Evolutionary conservation across 2,329 filamentous ascomycete species (phyloP), one percentile per base, ranked within the genome.

Genomic region (Penicillium decumbens): DNA sequence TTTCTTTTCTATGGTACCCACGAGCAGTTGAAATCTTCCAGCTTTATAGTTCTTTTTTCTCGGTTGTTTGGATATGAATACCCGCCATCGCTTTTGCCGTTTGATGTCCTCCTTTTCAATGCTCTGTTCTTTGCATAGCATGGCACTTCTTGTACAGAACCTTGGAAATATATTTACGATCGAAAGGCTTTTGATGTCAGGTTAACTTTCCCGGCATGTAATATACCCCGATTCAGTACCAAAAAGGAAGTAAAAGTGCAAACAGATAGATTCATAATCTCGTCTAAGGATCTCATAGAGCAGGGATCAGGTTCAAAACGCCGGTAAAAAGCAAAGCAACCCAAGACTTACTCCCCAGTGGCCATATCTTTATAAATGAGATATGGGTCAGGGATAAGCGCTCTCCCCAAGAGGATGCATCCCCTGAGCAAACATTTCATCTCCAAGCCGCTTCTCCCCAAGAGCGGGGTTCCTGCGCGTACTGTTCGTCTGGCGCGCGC

Each of bases 401-500:
- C 30, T 33, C 10, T 29, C 24, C 7, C 18, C 38, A 0, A 13
- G 15, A 37, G 33, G 18, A 12, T 15, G 48, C 49, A 27, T 39
- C 47, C 59, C 58, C 7, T 59, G 50, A 18, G 51, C 40, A 37
- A 56, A 56, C 3, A 63, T 46, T 15, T 69, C 65, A 8, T 70
- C 64, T 32, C 64, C 63, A 24, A 64, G 62, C 18, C 62, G 57
- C 25, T 52, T 49, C 43, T 61, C 53, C 29, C 61, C 56, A 20
- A 53, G 32, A 47, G 57, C 49, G 35, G 63, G 55, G 13, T 58
- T 41, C 48, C 65, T 66, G 40, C 60, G 59, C 3, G 56, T 37
- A 7, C 43, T 45, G 20, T 44, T 54, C 32, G 40, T 62, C 30
- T 64, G 59, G 25, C 63, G 56, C 20, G 58, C 54, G 18, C 49